These are phyloP conservation scores for Termitomyces sp. DNA, from an alignment of 768 basidiomycete genomes.

Conservation along the genomic window DNA sequence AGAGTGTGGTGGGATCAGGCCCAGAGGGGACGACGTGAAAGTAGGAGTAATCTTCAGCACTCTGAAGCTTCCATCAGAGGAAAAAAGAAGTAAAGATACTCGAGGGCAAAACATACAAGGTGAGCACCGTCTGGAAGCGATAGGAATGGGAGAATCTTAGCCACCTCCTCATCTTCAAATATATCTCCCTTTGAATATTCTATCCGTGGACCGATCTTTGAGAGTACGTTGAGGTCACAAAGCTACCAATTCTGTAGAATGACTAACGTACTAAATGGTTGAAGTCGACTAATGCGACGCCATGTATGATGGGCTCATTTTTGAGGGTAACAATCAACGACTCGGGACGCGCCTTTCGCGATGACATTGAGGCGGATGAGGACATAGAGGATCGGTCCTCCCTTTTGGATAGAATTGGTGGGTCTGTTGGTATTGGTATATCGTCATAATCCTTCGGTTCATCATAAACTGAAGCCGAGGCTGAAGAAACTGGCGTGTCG, in stretches of 20 bases:
- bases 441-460: slow-evolving; percentile 30
- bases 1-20: slow-evolving; percentile 75
- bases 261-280: slow-evolving; percentile 76
- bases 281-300: slow-evolving; percentile 92
- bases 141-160: slow-evolving; percentile 87
- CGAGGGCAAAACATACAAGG: slow-evolving; percentile 50
- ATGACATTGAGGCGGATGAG: slow-evolving; percentile 64
- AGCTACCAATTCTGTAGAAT: not conserved
- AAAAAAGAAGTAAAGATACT: not conserved
- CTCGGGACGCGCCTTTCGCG: slow-evolving; percentile 75
- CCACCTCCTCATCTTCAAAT: slow-evolving; percentile 82
- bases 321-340: slow-evolving; percentile 66
- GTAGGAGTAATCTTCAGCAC: slow-evolving; percentile 93
- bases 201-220: slow-evolving; percentile 88
- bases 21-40: slow-evolving; percentile 84
- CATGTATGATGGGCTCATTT: slow-evolving; percentile 66
- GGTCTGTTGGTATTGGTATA: slow-evolving; percentile 49
- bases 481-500: slow-evolving; percentile 52
- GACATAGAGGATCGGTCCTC: slow-evolving; percentile 54
- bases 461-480: slow-evolving; percentile 44
- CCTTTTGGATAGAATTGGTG: slow-evolving; percentile 45
- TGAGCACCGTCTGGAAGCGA: slow-evolving; percentile 98
- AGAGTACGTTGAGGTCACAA: not conserved
- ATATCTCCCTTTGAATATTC: slow-evolving; percentile 80
- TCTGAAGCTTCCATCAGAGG: slow-evolving; percentile 37